These are phyloP conservation scores for Eutypella sp. DNA, from an alignment of 2,329 filamentous ascomycete genomes.

Conservation along the genomic window DNA sequence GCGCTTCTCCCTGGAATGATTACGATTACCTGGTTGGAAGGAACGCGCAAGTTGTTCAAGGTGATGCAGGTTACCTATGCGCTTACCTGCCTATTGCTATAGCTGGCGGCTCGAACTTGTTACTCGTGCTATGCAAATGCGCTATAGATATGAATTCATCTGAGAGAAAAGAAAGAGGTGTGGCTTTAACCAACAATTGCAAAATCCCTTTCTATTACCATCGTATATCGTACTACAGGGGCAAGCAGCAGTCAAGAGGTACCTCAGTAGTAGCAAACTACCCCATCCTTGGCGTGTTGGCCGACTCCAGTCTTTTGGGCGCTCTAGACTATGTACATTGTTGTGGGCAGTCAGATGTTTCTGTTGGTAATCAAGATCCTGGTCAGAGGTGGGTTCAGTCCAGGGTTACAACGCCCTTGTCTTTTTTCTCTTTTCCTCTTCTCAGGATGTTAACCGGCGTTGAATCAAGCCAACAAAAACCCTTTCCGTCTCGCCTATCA, in stretches of 20 bases:
- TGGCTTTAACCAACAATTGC: slow-evolving; percentile 9
- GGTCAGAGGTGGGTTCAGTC: slow-evolving; percentile 11
- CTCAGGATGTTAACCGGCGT: slow-evolving; percentile 18
- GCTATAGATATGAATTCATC: slow-evolving; percentile 22
- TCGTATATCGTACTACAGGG: neutral
- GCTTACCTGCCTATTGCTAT: slow-evolving; percentile 3
- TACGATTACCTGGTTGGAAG: slow-evolving; percentile 19
- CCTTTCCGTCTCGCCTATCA: slow-evolving; percentile 16
- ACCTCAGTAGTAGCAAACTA: neutral
- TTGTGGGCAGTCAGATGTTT: slow-evolving; percentile 12
- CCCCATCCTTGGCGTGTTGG: neutral
- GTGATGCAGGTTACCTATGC: slow-evolving; percentile 3
- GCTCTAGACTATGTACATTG: slow-evolving; percentile 4
- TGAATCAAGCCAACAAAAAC: slow-evolving; percentile 21
- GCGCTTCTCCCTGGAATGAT: slow-evolving; percentile 1
- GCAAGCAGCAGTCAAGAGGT: neutral
- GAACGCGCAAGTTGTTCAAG: slow-evolving; percentile 11
- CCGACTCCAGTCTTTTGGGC: neutral
- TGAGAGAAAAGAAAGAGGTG: slow-evolving; percentile 12
- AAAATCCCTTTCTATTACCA: slow-evolving; percentile 10
- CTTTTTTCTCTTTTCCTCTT: too few relatives aligned
- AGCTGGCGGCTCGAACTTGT: slow-evolving; percentile 13
- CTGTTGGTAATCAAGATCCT: slow-evolving; percentile 26
- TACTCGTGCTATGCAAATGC: slow-evolving; percentile 23
- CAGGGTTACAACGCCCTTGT: slow-evolving; percentile 21